Evolutionary conservation across 768 basidiomycete genomes (phyloP).

Genomic region (Amanita rimosa): DNA sequence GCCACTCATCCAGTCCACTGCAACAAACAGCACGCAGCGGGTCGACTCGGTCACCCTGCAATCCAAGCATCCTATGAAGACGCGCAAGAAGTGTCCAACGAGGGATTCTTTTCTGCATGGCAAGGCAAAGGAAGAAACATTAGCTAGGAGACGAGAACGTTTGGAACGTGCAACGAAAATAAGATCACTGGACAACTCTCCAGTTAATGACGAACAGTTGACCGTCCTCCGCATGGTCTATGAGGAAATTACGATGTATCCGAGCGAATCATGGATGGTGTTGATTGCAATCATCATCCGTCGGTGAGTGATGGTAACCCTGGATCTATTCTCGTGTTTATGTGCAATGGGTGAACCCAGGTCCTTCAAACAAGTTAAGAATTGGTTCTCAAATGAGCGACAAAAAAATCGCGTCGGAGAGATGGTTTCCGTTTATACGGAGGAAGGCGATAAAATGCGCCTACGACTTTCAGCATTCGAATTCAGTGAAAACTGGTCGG

Average conservation of each 20-base stretch:
- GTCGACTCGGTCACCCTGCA: conserved; percentile 12
- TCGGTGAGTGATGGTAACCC: conserved; percentile 24
- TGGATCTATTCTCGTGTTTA: conserved; percentile 2
- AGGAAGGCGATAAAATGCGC: conserved; percentile 33
- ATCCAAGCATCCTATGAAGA: conserved; percentile 15
- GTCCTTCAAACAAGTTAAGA: conserved; percentile 50
- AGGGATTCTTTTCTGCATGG: conserved; percentile 16
- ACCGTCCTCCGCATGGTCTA: conserved; percentile 53
- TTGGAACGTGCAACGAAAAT: conserved; percentile 28
- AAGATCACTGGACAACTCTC: conserved; percentile 39
- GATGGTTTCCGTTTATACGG: conserved; percentile 24
- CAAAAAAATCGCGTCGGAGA: conserved; percentile 32
- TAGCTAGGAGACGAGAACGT: conserved; percentile 20
- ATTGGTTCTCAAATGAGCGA: conserved; percentile 60
- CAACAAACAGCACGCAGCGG: conserved; percentile 15
- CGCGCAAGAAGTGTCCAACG: conserved; percentile 15
- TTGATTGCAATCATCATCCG: conserved; percentile 46
- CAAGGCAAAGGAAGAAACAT: conserved; percentile 19
- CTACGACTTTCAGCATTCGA: conserved; percentile 37
- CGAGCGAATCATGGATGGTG: conserved; percentile 49
- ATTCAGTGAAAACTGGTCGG: conserved; percentile 45
- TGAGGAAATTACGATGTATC: conserved; percentile 56
- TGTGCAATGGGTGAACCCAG: conserved; percentile 15
- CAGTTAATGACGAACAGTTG: conserved; percentile 44
- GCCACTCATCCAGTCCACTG: conserved; percentile 19